Conservation (phyloP, 352 stramenopile genomes). For the Pythium plurisporium region DNA sequence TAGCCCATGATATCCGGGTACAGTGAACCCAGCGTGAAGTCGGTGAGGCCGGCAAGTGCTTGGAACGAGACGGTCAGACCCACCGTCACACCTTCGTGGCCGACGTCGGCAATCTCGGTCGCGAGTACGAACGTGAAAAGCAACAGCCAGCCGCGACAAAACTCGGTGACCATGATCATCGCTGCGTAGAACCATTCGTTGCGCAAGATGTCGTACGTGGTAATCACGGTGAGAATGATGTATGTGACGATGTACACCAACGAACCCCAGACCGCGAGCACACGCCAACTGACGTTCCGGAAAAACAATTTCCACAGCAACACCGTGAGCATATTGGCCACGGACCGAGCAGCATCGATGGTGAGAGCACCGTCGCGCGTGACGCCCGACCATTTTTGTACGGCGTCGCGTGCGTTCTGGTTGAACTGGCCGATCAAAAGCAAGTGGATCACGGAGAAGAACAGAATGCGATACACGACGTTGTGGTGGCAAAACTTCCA, state of each 20-base stretch:
- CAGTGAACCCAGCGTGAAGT: constrained; percentile 24
- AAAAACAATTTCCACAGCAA: constrained; percentile 12
- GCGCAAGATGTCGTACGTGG: constrained; percentile 33
- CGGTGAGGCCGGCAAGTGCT: constrained; percentile 27
- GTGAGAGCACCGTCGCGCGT: not conserved
- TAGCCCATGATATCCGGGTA: constrained; percentile 21
- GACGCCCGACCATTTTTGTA: constrained; percentile 17
- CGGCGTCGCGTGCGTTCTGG: constrained; percentile 15
- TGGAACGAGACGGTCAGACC: constrained; percentile 49
- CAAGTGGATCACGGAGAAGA: constrained; percentile 17
- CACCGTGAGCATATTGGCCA: not conserved
- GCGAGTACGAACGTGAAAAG: constrained; percentile 37
- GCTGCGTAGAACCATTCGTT: constrained; percentile 46
- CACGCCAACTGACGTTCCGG: constrained; percentile 12
- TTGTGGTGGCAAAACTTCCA: constrained; percentile 25
- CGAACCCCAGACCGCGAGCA: constrained; percentile 8
- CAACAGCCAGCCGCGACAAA: constrained; percentile 40
- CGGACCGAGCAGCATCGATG: not conserved
- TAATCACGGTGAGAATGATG: constrained; percentile 3
- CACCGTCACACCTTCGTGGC: constrained; percentile 48
- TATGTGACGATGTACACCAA: constrained; percentile 5
- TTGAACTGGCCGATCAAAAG: constrained; percentile 22
- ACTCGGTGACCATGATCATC: constrained; percentile 25
- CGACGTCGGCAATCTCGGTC: constrained; percentile 53
- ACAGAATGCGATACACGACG: constrained; percentile 20